Evolutionary conservation across 73 alveolate genomes (phyloP).

Genomic region (Effrenium voratum): DNA sequence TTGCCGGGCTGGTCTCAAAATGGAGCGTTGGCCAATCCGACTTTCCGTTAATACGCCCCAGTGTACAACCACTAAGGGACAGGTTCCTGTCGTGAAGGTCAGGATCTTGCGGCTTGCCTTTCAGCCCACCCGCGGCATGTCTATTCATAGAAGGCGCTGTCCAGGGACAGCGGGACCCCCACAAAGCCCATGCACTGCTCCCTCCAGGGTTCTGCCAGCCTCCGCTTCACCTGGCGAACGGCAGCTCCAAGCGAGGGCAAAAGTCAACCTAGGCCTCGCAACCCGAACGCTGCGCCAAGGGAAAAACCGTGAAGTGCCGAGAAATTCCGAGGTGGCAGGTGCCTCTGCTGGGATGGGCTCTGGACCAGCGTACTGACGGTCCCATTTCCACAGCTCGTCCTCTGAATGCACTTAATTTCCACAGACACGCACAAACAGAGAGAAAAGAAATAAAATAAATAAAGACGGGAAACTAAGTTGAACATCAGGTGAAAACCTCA

Average conservation of each 20-base stretch:
- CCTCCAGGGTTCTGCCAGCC: constrained; percentile 49
- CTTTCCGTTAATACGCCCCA: too few relatives aligned
- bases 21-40: too few relatives aligned
- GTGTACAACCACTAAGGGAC: too few relatives aligned
- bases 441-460: too few relatives aligned
- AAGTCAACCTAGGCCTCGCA: neutral
- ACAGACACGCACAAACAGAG: neutral
- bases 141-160: constrained; percentile 15
- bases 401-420: neutral
- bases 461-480: neutral
- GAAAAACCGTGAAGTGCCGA: neutral
- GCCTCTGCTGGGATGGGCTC: constrained; percentile 67
- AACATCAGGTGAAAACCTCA: neutral
- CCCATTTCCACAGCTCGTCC: constrained; percentile 84
- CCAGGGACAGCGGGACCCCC: constrained; percentile 53
- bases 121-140: too few relatives aligned
- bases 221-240: constrained; percentile 32
- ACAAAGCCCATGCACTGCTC: constrained; percentile 82
- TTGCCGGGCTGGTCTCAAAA: too few relatives aligned
- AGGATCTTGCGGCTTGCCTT: too few relatives aligned
- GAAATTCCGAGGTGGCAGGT: neutral
- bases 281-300: neutral
- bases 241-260: neutral
- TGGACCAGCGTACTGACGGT: neutral
- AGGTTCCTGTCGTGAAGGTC: too few relatives aligned